Evolutionary conservation across 805 yeast genomes (phyloP), one percentile per base, ranked within the genome.

Genomic region (Candida takata): DNA sequence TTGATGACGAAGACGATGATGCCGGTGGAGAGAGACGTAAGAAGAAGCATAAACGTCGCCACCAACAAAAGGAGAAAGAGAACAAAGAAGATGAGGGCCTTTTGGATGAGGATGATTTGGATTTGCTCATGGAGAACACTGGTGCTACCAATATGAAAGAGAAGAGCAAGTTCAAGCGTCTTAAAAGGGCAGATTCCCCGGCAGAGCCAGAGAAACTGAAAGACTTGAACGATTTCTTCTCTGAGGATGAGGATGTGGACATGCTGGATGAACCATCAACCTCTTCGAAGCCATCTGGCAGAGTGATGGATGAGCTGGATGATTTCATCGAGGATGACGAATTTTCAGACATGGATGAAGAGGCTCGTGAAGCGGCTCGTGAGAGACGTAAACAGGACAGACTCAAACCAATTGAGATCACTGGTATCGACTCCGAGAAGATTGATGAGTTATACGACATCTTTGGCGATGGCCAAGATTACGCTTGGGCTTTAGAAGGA

Each of bases 241-340:
- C 65, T 19, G 69, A 63, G 34, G 69, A 64, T 32, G 66, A 60
- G 27, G 63, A 57, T 8, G 62, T 54, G 19, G 51, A 43, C 11
- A 50, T 43, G 21, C 49, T 18, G 15, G 31, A 27, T 13, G 24
- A 23, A 10, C 30, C 31, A 5, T 26, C 38, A 6, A 44, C 34
- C 14, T 23, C 38, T 3, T 38, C 32, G 14, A 25, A 36, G 16
- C 36, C 42, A 21, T 37, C 60, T 48, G 29, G 60, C 49, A 15
- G 69, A 42, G 24, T 61, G 58, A 60, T 77, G 45, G 95, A 87
- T 54, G 97, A 92, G 59, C 77, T 90, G 50, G 98, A 87, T 57
- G 98, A 88, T 55, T 92, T 92, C 62, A 92, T 92, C 48, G 98
- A 90, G 61, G 98, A 92, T 60, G 98, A 92, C 60, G 97, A 88